Base-by-base conservation (phyloP, 2,329 filamentous ascomycete species). In the Diaporthe capsici region DNA sequence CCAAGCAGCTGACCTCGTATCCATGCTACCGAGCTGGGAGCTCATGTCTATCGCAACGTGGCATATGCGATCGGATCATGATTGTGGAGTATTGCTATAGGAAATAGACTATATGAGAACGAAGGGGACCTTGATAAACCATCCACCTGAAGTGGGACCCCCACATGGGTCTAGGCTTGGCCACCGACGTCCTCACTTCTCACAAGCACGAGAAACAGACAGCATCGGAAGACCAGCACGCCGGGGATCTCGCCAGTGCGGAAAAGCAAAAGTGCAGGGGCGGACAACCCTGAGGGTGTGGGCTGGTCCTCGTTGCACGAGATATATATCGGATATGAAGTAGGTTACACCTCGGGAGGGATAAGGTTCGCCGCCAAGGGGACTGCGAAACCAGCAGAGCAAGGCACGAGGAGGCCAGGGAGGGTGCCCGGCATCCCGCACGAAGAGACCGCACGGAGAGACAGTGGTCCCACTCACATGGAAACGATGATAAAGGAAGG, bases 341-440 rank as follows among this genome's bases (percentile, higher is more conserved):
- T 28, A 68, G 47, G 47, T 68, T 68, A 53, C 15, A 55, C 49
- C 47, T 68, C 65, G 65, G 65, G 6, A 28, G 49, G 39, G 47
- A 53, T 68, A 68, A 53, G 15, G 47, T 68, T 68, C 65, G 28
- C 22, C 65, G 65, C 65, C 65, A 68, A 68, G 65, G n/a, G 65
- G 31, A 68, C 47, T 68, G 65, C 65, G 65, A 68, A 68, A 53
- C 63, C 61, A 34, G 61, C 42, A 39, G 47, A 28, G 65, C 47
- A 53, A 25, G 22, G 65, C 28, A n/a, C 3, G 44, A n/a, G 57
- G 57, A 15, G 10, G 10, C 13, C 6, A 60, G 34, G 57, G 37
- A 37, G 58, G 37, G 31, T 22, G 28, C 44, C 47, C 28, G 31
- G 47, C 65, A 68, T 68, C 65, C 65, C 65, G n/a, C 65, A 68